These are phyloP conservation scores for Cubamyces sp. DNA, from an alignment of 768 basidiomycete genomes.

Conservation along the genomic window DNA sequence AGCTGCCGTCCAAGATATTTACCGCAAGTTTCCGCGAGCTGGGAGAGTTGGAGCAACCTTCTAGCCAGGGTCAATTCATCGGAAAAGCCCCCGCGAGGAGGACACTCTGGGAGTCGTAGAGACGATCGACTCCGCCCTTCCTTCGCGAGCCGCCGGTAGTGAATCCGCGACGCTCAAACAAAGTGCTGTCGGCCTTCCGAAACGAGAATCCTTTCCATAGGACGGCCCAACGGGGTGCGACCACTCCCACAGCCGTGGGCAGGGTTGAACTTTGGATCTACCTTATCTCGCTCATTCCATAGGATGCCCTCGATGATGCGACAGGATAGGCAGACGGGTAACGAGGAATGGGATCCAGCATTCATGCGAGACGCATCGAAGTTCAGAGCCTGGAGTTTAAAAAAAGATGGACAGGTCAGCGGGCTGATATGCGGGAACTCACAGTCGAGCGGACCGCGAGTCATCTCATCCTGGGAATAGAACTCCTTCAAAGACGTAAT, in stretches of 20 bases:
- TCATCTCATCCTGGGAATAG: background rate
- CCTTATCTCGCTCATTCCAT: background rate
- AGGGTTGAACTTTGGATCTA: background rate
- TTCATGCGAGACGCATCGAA: background rate
- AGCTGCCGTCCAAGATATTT: no score
- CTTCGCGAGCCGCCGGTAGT: constrained; percentile 5
- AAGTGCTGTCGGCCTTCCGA: constrained; percentile 11
- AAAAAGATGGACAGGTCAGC: background rate
- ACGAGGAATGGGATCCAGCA: background rate
- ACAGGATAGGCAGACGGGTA: constrained; percentile 7
- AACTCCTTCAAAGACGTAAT: constrained; percentile 12
- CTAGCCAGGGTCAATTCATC: no score
- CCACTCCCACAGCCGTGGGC: constrained; percentile 23
- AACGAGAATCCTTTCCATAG: background rate
- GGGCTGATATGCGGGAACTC: background rate
- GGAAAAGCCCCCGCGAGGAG: background rate
- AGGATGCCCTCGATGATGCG: constrained; percentile 13
- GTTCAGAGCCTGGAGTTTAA: background rate
- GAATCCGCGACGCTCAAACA: constrained; percentile 4
- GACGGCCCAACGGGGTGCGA: constrained; percentile 13
- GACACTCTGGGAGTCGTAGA: background rate
- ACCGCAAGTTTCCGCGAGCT: no score
- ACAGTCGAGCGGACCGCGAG: background rate
- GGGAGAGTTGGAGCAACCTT: no score
- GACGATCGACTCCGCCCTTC: constrained; percentile 2